Evolutionary conservation across 1,139 yeast genomes (phyloP).

Genomic region (Debaryomycetaceae sp.): DNA sequence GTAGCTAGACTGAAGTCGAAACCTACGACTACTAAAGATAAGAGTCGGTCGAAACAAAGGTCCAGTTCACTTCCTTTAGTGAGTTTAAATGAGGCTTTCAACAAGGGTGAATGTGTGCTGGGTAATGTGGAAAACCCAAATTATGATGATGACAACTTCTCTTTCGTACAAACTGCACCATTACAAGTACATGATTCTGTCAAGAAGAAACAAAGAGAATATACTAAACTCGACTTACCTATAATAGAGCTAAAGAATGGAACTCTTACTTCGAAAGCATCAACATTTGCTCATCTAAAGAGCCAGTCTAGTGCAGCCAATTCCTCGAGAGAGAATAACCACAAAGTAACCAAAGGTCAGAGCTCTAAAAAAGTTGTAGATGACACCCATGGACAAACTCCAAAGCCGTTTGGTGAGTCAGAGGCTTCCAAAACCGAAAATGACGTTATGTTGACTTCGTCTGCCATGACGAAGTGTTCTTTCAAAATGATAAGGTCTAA

Average conservation of each 20-base stretch:
- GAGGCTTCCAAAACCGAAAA: background rate
- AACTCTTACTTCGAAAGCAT: background rate
- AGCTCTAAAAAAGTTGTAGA: slow-evolving; percentile 6
- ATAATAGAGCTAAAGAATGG: background rate
- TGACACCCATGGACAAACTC: slow-evolving; percentile 1
- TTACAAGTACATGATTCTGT: slow-evolving; percentile 4
- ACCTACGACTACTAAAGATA: too few species aligned
- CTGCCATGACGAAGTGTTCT: background rate
- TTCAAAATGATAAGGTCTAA: slow-evolving; percentile 3
- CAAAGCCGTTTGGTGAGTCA: background rate
- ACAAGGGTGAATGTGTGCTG: background rate
- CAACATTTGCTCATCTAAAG: background rate
- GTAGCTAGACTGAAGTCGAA: too few species aligned
- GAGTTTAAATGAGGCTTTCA: background rate
- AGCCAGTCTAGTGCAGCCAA: background rate
- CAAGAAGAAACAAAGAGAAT: background rate
- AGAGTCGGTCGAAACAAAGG: too few species aligned
- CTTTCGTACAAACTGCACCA: slow-evolving; percentile 6
- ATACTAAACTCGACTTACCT: background rate
- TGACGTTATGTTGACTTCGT: background rate
- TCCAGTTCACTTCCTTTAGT: background rate
- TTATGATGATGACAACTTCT: slow-evolving; percentile 1
- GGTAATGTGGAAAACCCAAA: background rate
- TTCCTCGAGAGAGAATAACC: background rate
- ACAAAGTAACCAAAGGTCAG: background rate